phyloP scores from a whole-genome alignment of 495 filamentous ascomycete genomes.

The Elaphomyces granulatus region DNA sequence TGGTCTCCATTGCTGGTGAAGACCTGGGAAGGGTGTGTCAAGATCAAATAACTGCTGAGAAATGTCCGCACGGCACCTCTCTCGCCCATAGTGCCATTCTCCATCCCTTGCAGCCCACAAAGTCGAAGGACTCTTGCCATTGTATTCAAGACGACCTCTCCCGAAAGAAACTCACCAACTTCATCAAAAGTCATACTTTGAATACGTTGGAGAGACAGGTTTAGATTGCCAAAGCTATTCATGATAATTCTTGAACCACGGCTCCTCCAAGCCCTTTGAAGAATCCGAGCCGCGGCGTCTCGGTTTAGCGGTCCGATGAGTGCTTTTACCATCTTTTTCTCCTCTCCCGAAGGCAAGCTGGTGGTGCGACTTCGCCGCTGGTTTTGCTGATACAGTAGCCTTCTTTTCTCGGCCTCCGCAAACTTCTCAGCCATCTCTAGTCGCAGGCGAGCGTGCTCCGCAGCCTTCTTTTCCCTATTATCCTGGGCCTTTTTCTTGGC shows the following conservation, averaged over 20 bases:
- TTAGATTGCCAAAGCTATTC: constrained; percentile 50
- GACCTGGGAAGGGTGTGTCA: constrained; percentile 84
- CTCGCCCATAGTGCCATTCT: constrained; percentile 51
- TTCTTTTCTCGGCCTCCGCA: constrained; percentile 72
- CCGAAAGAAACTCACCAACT: constrained; percentile 60
- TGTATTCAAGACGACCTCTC: constrained; percentile 52
- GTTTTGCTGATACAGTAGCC: constrained; percentile 37
- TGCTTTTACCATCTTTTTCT: constrained; percentile 34
- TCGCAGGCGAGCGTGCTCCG: constrained; percentile 60
- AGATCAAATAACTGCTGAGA: constrained; percentile 80
- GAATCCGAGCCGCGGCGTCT: constrained; percentile 52
- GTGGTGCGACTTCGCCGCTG: constrained; percentile 49
- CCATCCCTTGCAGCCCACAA: constrained; percentile 60
- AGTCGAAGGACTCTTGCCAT: constrained; percentile 62
- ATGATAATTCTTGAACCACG: constrained; percentile 44
- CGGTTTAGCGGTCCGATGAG: constrained; percentile 36
- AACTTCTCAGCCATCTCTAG: constrained; percentile 79
- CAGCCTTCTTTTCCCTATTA: constrained; percentile 78
- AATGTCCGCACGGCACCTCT: constrained; percentile 79
- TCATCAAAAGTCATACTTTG: constrained; percentile 68
- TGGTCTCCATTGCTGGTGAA: constrained; percentile 71
- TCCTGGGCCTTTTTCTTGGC: constrained; percentile 90
- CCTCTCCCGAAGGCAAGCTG: constrained; percentile 43
- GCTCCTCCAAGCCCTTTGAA: constrained; percentile 68
- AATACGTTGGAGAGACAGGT: constrained; percentile 60